Evolutionary conservation across 805 yeast genomes (phyloP), one percentile per base, ranked within the genome.

Genomic region (Saturnispora quitensis): DNA sequence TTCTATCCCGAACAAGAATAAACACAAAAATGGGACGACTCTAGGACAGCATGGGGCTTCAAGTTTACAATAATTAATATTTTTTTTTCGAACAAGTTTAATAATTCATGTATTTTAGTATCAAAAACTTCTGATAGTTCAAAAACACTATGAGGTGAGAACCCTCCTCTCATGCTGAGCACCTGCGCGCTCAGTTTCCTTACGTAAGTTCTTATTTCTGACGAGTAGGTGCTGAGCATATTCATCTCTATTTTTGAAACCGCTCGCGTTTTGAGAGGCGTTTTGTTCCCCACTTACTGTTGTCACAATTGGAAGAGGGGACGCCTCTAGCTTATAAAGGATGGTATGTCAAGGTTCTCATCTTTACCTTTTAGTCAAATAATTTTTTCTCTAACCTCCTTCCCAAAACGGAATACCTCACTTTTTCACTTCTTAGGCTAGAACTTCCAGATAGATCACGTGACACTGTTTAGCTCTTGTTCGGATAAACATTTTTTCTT

Each of bases 251-350:
- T 38, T 20, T n/a, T 18, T 36, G 10, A 36, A 36, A 36, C 40
- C 13, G 34, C 34, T 10, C 34, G 34, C 13, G 15, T 31, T 31
- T 31, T 13, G 18, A 13, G 31, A 18, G 25, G 27, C 27, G 22
- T 13, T 13, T 13, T 22, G n/a, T 24, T n/a, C 47, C 43, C 51
- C 47, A 35, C 47, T 28, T n/a, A 4, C 18, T 43, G 47, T 28
- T 50, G 45, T 45, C 34, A 40, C 52, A 50, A 45, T 40, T 38
- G 24, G 13, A 3, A 20, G 47, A 28, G 47, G 47, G 47, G 47
- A 17, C 2, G 13, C 31, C 24, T 13, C 5, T 15, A 9, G n/a
- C 15, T 15, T 40, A 40, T 40, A 40, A 40, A 40, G 44, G 27
- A 22, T 24, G 31, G 17, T 5, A 24, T 22, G 6, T 24, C 17